A percentile compares a stretch with the other conserved stretches of the same genome.
Conservation (phyloP, 257 asterid species). For the Nicotiana otophora region DNA sequence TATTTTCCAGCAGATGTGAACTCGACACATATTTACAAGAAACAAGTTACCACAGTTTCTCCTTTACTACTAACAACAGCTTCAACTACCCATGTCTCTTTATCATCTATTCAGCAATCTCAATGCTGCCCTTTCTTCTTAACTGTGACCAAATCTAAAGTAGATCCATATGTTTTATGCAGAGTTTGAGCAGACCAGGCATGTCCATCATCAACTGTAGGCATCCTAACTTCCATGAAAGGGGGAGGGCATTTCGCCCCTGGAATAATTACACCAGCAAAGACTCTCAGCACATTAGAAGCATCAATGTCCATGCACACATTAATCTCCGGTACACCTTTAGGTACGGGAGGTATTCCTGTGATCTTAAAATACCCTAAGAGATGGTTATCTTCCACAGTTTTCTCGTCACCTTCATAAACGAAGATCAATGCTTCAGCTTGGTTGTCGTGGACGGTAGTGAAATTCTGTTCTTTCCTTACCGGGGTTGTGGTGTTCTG, state of each 20-base stretch:
- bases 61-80: background rate
- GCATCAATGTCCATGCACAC: conserved; percentile 75
- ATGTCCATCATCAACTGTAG: conserved; percentile 76
- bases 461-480: conserved; percentile 52
- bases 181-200: conserved; percentile 89
- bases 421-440: conserved; percentile 62
- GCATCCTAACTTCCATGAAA: conserved; percentile 80
- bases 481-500: conserved; percentile 58
- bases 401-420: conserved; percentile 57
- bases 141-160: conserved; percentile 52
- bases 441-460: conserved; percentile 70
- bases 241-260: conserved; percentile 41
- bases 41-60: background rate
- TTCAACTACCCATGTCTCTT: background rate
- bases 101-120: conserved; percentile 12
- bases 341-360: conserved; percentile 69
- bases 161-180: conserved; percentile 46
- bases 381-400: conserved; percentile 53
- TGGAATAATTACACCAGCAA: conserved; percentile 51
- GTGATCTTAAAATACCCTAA: conserved; percentile 62
- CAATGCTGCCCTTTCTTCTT: conserved; percentile 42
- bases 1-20: background rate
- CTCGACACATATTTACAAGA: background rate
- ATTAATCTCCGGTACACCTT: conserved; percentile 70
- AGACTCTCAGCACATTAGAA: conserved; percentile 49